A percentile compares a stretch with the other conserved stretches of the same genome.
These are phyloP conservation scores for Sesbania bispinosa DNA, from an alignment of 306 rosid genomes.

Conservation along the genomic window DNA sequence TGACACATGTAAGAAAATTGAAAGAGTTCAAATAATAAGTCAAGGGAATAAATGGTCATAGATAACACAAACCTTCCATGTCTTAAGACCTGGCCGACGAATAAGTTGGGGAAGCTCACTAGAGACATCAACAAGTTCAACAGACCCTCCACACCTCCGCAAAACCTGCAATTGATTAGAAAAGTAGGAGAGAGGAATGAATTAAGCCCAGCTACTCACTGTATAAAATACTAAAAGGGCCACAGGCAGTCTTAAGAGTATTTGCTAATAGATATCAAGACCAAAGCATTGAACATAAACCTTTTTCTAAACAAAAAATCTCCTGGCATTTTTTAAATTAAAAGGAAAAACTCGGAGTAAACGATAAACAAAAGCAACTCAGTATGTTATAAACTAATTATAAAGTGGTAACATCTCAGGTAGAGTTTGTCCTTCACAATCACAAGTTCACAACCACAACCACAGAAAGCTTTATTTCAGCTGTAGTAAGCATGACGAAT, in stretches of 20 bases:
- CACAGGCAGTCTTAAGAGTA: background rate
- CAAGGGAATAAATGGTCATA: background rate
- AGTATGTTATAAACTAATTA: background rate
- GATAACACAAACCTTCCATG: slow-evolving; percentile 73
- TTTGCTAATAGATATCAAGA: background rate
- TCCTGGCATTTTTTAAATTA: background rate
- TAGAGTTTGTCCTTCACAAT: slow-evolving; percentile 3
- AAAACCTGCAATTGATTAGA: slow-evolving; percentile 54
- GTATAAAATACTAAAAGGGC: background rate
- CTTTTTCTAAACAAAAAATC: background rate
- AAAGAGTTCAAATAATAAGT: background rate
- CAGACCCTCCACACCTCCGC: slow-evolving; percentile 62
- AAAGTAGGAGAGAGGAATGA: background rate
- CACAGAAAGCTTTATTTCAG: background rate
- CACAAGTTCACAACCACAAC: background rate
- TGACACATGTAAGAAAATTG: background rate
- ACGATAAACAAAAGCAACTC: background rate
- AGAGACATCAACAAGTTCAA: slow-evolving; percentile 82
- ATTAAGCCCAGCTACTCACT: background rate
- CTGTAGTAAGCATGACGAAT: background rate
- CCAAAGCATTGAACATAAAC: background rate
- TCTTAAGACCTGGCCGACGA: slow-evolving; percentile 76
- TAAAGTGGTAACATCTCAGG: background rate
- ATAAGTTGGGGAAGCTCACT: slow-evolving; percentile 74
- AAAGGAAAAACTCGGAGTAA: background rate